A percentile compares a stretch with the other conserved stretches of the same genome.
Evolutionary conservation across 495 filamentous ascomycete species (phyloP).

Genomic region (Letharia lupina): DNA sequence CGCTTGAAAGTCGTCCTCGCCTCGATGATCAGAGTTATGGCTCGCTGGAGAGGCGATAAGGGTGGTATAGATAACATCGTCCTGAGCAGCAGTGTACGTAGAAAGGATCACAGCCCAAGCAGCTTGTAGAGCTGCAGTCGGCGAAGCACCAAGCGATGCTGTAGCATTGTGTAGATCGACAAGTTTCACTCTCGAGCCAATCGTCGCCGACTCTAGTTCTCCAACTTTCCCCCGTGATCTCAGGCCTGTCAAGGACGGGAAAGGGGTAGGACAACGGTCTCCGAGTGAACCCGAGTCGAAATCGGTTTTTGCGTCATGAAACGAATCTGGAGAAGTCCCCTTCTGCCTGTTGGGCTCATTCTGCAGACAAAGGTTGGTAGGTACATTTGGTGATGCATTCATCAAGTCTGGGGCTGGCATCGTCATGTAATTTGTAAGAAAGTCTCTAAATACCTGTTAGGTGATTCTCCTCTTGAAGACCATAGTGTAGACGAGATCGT

Average conservation of each 20-base stretch:
- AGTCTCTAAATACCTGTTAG: not conserved
- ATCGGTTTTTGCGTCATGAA: not conserved
- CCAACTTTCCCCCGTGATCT: not conserved
- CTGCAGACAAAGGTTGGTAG: not conserved
- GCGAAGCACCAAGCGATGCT: conserved; percentile 47
- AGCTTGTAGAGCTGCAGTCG: conserved; percentile 62
- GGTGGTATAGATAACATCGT: conserved; percentile 32
- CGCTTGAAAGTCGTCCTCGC: not conserved
- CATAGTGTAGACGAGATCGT: not conserved
- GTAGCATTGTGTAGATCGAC: conserved; percentile 37
- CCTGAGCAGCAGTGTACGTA: conserved; percentile 31
- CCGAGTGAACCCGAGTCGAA: not conserved
- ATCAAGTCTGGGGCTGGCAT: not conserved
- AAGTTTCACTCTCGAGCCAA: conserved; percentile 24
- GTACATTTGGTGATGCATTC: not conserved
- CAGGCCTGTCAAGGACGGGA: conserved; percentile 16
- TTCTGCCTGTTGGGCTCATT: not conserved
- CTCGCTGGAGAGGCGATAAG: conserved; percentile 6
- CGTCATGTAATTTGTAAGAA: not conserved
- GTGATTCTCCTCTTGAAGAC: not conserved
- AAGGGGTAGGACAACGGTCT: conserved; percentile 1
- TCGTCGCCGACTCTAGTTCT: conserved; percentile 15
- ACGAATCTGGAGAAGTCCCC: not conserved
- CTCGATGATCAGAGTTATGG: not conserved
- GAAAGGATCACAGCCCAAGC: conserved; percentile 55